Base-by-base conservation (phyloP, 345 rosid species). In the Atalantia buxifolia region DNA sequence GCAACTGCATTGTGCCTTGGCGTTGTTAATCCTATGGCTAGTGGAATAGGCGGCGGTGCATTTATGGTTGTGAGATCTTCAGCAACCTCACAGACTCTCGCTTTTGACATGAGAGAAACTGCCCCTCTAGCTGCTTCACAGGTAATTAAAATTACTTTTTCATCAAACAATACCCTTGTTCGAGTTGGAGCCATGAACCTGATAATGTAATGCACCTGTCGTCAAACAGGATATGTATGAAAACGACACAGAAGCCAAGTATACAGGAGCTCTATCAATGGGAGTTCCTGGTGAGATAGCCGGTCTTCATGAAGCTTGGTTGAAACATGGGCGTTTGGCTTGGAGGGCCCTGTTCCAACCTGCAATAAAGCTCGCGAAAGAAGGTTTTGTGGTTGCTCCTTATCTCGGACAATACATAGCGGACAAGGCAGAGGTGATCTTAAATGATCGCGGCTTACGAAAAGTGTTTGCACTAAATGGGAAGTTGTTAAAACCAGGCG, bases 241-340 rank as follows among this genome's bases (percentile, higher is more conserved):
- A 74, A 83, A 86, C 55, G 81, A 90, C 81, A 77, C 76, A 0
- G 33, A 18, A 5, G 83, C 90, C 28, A 95, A 93, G 78, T 92
- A 77, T n/a, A 0, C 22, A 0, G 98, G 99, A 16, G 88, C 96
- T 33, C 82, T 95, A 53, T 90, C 99, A 1, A 84, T 89, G 81
- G 99, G 93, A 81, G 98, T 95, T 80, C 99, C 99, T 0, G 97
- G 99, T 50, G 99, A 95, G 89, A 85, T 95, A 63, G 98, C 99
- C 2, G 99, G 98, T 72, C 92, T 95, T 68, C 87, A 90, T 79
- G 84, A 91, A 78, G 99, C 97, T 28, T 93, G 98, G 98, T 78
- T 42, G 81, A 89, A 82, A 66, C 84, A 92, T 0, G 97, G 98
- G 1, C 94, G 92, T 73, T 77, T 91, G 71, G 71, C 91, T 5